These are phyloP conservation scores for Rhodamnia rubescens DNA, from an alignment of 345 rosid species.

Conservation along the genomic window DNA sequence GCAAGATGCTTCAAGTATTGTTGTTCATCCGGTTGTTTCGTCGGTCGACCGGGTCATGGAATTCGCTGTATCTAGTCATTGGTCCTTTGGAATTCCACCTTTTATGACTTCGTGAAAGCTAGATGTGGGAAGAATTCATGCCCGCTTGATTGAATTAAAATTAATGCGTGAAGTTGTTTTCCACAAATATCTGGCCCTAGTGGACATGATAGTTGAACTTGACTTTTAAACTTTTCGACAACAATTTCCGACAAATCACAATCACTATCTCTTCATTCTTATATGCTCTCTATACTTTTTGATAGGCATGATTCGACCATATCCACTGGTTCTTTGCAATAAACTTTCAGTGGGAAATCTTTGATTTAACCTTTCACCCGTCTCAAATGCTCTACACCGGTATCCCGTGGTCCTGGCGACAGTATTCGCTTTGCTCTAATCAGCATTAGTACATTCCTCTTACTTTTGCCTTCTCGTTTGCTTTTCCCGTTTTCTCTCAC, in stretches of 20 bases:
- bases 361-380: not conserved
- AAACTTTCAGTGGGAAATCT: no score
- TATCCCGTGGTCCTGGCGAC: constrained; percentile 97
- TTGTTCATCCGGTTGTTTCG: no score
- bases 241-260: no score
- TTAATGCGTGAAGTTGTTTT: not conserved
- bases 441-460: not conserved
- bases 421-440: constrained; percentile 65
- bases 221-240: not conserved
- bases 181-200: not conserved
- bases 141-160: not conserved
- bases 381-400: constrained; percentile 18
- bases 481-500: not conserved
- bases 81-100: not conserved
- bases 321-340: no score
- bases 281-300: no score
- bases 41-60: no score
- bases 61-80: not conserved
- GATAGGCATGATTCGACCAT: no score
- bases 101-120: no score
- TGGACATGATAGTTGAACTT: not conserved
- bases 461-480: not conserved
- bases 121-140: not conserved
- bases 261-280: no score
- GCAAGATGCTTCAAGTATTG: no score